Base-by-base conservation (phyloP, 345 rosid genomes). In the Salix exigua region DNA sequence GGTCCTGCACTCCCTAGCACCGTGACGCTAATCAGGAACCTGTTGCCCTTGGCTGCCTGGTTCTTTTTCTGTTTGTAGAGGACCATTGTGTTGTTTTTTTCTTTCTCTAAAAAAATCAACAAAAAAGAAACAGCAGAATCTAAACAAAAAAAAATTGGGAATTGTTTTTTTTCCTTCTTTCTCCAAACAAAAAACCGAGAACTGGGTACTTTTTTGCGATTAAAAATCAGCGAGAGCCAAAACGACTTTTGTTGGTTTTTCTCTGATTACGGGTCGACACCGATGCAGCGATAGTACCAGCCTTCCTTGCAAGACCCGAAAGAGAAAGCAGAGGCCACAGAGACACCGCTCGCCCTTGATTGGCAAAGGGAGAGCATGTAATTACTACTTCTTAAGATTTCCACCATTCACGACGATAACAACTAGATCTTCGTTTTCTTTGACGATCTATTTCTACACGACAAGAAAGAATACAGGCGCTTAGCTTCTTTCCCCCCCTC, bases 221-320 rank as follows among this genome's bases (percentile, higher is more conserved):
- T 16, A 64, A 64, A 58, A 23, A 58, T 58, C 63, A 58, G 28
- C 28, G 11, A n/a, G 63, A 58, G 3, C 6, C 23, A 74, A 46
- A 13, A 26, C 12, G 30, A 6, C 11, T 23, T n/a, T 25, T 40
- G 19, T 9, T 61, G 44, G 21, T 17, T 73, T 46, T 42, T 18
- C 66, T 62, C 28, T 50, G 62, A 72, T 88, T 85, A 94, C 73
- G 99, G 99, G 94, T 96, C 97, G 83, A 91, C 81, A 82, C 98
- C 97, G 75, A 88, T 81, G 97, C 99, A 94, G 91, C 97, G 98
- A 66, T 85, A 92, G 95, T 94, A 96, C 99, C 99, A 96, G 92
- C 93, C 97, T 83, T 91, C 92, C 83, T 92, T 96, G 96, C 99
- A 94, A 66, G 99, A 94, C n/a, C 94, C 99, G 84, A 94, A 96